Conservation (phyloP, 179 eudicot species). For the Camellia oleifera region DNA sequence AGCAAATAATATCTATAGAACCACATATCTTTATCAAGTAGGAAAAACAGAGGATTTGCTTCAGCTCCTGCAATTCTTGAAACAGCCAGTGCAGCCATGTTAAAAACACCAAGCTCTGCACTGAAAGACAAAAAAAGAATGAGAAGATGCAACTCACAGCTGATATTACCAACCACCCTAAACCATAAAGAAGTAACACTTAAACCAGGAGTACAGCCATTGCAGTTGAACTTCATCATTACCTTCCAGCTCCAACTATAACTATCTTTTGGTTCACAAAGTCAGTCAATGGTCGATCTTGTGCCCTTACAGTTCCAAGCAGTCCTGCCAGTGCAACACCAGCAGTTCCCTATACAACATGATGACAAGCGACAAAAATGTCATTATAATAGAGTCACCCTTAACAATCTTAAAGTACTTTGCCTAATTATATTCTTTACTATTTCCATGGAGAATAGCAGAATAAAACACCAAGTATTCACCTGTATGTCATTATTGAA, state of each 20-base stretch:
- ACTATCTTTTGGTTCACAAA: slow-evolving; percentile 93
- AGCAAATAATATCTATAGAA: slow-evolving; percentile 7
- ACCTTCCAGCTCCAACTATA: slow-evolving; percentile 99
- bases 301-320: slow-evolving; percentile 95
- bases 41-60: slow-evolving; percentile 81
- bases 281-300: slow-evolving; percentile 84
- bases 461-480: neutral
- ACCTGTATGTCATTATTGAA: slow-evolving; percentile 99
- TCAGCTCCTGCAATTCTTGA: slow-evolving; percentile 65
- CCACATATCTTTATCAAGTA: slow-evolving; percentile 86
- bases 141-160: slow-evolving; percentile 11
- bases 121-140: slow-evolving; percentile 46
- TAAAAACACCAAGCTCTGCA: slow-evolving; percentile 99
- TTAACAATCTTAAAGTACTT: slow-evolving; percentile 3
- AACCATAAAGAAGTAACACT: neutral
- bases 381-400: neutral
- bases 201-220: neutral
- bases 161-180: slow-evolving; percentile 10
- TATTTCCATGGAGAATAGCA: neutral
- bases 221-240: slow-evolving; percentile 5
- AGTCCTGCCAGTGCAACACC: slow-evolving; percentile 99
- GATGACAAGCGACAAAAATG: neutral
- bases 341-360: slow-evolving; percentile 77
- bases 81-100: slow-evolving; percentile 84
- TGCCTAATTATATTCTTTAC: neutral